Evolutionary conservation across 257 asterid species (phyloP), one percentile per base, ranked within the genome.

Genomic region (Penstemon barbatus): DNA sequence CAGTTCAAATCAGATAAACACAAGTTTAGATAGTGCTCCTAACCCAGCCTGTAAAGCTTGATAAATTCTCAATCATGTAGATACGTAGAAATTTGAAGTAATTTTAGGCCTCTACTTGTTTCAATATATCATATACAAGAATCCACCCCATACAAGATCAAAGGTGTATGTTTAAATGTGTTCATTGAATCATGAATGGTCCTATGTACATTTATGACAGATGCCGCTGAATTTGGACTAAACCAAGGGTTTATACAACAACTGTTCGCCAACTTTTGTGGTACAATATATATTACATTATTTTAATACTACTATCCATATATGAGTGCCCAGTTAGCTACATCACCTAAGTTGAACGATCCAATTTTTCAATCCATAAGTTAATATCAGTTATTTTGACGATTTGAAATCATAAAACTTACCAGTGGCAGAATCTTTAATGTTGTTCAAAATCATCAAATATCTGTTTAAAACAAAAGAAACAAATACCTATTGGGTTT

Each of bases 1-100:
- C 71, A 65, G 67, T 48, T 57, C 42, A 63, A 42, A 66, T 69
- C 37, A 61, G 18, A 1, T 8, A 61, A 61, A 0, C 11, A 42
- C 39, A 61, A 15, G 52, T 12, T 54, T 7, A 6, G 8, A 54
- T 4, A 15, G 18, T 19, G 12, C 4, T 54, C 59, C 33, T 19
- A 8, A 6, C 46, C 69, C 60, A 19, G 59, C 8, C 33, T 25
- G 33, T 25, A 25, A 25, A 25, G 33, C 33, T 25, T 25, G 33
- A 2, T 25, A 25, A 25, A 0, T 25, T 25, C 33, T 25, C 33
- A 25, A 25, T 25, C 33, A 25, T 25, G 33, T 25, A 25, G 33
- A 25, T 25, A 25, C 33, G 2, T 25, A 25, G 33, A 25, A 25
- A 25, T 25, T 25, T 25, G 2, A 25, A 25, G 33, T 25, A 25